Evolutionary conservation across 1,139 yeast genomes (phyloP), one percentile per base, ranked within the genome.

Genomic region (Hansenula sp.): DNA sequence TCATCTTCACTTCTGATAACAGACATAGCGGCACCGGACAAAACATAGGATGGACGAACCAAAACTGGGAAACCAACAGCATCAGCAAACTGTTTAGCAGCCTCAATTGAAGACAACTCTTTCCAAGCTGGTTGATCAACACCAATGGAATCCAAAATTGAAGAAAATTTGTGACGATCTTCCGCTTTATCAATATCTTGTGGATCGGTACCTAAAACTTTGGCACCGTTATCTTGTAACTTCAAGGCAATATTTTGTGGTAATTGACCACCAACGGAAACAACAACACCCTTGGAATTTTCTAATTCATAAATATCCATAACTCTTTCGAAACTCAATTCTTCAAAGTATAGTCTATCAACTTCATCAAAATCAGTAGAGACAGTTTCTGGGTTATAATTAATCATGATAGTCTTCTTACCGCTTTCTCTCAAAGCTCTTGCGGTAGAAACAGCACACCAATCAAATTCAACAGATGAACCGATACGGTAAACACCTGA

Each of bases 401-500:
- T 93, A 62, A 93, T 79, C 99, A 93, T 93, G 53, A 93, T 82
- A 39, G 99, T 93, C 70, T 85, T 88, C 65, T 81, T 83, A 51
- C 96, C 96, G 47, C 84, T 76, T 47, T 81, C 84, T 68, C 99
- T 83, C 60, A 93, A 79, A 38, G 98, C 90, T 65, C 98, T 84
- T 45, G 96, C 97, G 47, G 99, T 86, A 49, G 95, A 81, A 50
- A 93, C 99, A 41, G 98, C 99, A 77, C 99, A 93, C 99, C 99
- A 93, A 70, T 93, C 99, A 59, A 93, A 93, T 71, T 93, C 99
- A 48, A 93, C 99, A 24, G 98, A 91, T 5, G 98, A 91, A 48
- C 99, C 99, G 64, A 93, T 93, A 70, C 99, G 81, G 77, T 93
- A 93, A 44, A 93, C 99, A 72, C 99, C 99, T 12, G 98, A 91